Percentiles rank a stretch among this genome's conserved stretches.
These are phyloP conservation scores for Melampsora larici-populina DNA, from an alignment of 1,284 basidiomycete species.

Conservation along the genomic window DNA sequence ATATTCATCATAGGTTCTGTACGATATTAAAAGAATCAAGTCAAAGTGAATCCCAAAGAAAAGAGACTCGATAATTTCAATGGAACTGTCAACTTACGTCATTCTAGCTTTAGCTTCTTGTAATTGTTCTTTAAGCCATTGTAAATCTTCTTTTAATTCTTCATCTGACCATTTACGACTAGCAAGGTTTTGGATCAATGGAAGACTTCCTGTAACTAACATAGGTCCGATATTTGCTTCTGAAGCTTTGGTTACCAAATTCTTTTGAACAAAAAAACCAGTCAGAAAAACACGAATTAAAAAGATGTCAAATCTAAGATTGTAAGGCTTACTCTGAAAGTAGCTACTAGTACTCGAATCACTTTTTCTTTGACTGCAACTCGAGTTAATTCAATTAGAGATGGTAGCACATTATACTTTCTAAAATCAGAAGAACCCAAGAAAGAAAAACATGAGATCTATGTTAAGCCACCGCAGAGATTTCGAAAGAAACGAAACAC, in stretches of 20 bases:
- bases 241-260: constrained; percentile 77
- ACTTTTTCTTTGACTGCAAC: constrained; percentile 96
- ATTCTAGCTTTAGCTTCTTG: constrained; percentile 76
- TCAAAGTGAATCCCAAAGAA: background rate
- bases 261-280: constrained; percentile 59
- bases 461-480: background rate
- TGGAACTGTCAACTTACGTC: constrained; percentile 61
- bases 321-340: constrained; percentile 66
- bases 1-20: constrained; percentile 94
- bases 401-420: constrained; percentile 83
- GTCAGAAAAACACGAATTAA: background rate
- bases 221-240: constrained; percentile 82
- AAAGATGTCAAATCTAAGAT: background rate
- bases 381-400: constrained; percentile 80
- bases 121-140: constrained; percentile 77
- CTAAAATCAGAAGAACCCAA: constrained; percentile 56
- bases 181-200: constrained; percentile 78
- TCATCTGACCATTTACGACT: constrained; percentile 91
- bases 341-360: constrained; percentile 87
- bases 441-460: background rate
- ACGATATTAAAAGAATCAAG: background rate
- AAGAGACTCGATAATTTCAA: constrained; percentile 38
- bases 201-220: constrained; percentile 80
- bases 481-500: background rate
- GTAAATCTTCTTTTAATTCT: constrained; percentile 78